Conservation (phyloP, 768 basidiomycete species). For the Kondoa malvinella region DNA sequence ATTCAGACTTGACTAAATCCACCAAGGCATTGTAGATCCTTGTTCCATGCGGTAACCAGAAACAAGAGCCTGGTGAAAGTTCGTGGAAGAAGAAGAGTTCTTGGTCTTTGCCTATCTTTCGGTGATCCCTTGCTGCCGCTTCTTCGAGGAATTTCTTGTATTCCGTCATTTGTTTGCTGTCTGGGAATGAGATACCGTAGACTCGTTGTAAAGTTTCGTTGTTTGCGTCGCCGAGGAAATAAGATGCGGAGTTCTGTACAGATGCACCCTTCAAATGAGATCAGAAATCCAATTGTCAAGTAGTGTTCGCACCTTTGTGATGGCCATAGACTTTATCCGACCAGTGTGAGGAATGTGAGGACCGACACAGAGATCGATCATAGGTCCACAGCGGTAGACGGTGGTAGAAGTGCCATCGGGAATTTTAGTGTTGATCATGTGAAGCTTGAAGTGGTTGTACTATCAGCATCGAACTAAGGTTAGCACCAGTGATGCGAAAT, state of each 20-base stretch:
- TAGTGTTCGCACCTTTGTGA: constrained; percentile 56
- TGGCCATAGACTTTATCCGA: constrained; percentile 89
- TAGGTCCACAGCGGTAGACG: constrained; percentile 94
- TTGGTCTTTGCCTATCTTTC: constrained; percentile 94
- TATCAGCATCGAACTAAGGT: constrained; percentile 31
- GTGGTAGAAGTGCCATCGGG: constrained; percentile 92
- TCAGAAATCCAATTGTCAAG: neutral
- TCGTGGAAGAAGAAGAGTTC: constrained; percentile 99
- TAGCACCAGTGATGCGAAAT: neutral
- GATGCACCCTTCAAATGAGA: neutral
- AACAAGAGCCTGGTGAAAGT: constrained; percentile 78
- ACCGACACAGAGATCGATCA: constrained; percentile 92
- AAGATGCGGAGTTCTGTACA: constrained; percentile 77
- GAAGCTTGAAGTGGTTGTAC: constrained; percentile 98
- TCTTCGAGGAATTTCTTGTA: constrained; percentile 92
- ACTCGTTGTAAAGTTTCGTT: constrained; percentile 91
- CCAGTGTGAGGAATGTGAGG: constrained; percentile 98
- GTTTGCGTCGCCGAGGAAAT: constrained; percentile 82
- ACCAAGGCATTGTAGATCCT: constrained; percentile 80
- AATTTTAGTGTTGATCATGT: constrained; percentile 86
- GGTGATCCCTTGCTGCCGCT: constrained; percentile 93
- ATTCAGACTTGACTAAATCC: constrained; percentile 47
- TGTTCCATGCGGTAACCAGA: constrained; percentile 94
- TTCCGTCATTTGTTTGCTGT: constrained; percentile 81
- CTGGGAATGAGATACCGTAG: constrained; percentile 97